Conservation (phyloP, 495 filamentous ascomycete genomes). For the Aspergillus avenaceus region DNA sequence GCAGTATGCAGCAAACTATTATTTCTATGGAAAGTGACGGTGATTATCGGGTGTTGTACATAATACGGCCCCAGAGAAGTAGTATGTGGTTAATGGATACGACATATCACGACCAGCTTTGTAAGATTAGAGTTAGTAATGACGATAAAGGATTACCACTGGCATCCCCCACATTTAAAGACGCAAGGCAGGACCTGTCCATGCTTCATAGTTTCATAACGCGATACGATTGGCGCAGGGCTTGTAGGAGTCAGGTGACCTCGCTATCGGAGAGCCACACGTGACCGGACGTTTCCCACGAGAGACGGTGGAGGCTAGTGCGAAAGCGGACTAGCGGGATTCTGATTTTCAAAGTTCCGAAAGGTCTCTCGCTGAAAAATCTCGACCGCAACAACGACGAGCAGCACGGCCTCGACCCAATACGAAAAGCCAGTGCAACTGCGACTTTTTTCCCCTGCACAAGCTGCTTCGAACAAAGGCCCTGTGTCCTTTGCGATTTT, state of each 20-base stretch:
- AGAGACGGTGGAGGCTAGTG: constrained; percentile 21
- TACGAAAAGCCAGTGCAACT: constrained; percentile 23
- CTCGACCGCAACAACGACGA: constrained; percentile 43
- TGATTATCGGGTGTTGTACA: background rate
- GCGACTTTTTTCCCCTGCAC: constrained; percentile 21
- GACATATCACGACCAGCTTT: background rate
- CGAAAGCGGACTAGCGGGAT: constrained; percentile 27
- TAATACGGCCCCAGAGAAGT: background rate
- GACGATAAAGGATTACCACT: too few relatives aligned
- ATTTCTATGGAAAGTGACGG: constrained; percentile 42
- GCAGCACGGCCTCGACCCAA: constrained; percentile 37
- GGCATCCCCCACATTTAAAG: too few relatives aligned
- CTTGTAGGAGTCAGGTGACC: constrained; percentile 30
- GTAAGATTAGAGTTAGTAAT: background rate
- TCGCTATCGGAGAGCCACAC: constrained; percentile 23
- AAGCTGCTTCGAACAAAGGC: constrained; percentile 17
- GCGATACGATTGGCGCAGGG: constrained; percentile 19
- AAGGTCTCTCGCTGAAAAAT: constrained; percentile 40
- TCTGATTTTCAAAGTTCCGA: constrained; percentile 47
- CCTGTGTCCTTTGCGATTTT: constrained; percentile 8
- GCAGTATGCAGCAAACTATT: constrained; percentile 80
- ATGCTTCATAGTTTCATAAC: background rate
- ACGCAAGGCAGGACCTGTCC: too few relatives aligned
- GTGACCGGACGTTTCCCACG: constrained; percentile 19
- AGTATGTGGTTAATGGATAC: background rate